These are phyloP conservation scores for Talaromyces sp. DNA, from an alignment of 2,329 filamentous ascomycete genomes.

Conservation along the genomic window DNA sequence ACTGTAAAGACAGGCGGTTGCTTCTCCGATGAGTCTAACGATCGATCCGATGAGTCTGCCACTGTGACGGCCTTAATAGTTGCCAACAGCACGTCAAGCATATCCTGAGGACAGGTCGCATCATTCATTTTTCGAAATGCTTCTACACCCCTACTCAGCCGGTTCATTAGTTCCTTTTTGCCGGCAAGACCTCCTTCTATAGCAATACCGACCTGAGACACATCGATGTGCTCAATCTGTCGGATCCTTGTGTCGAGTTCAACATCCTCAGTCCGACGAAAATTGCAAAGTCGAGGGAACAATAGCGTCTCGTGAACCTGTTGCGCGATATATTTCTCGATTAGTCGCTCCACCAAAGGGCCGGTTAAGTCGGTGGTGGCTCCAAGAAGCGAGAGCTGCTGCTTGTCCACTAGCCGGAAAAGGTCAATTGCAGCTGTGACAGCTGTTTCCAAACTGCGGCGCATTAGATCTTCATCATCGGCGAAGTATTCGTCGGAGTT, in stretches of 20 bases:
- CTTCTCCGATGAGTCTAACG: constrained; percentile 50
- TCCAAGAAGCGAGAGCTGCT: constrained; percentile 85
- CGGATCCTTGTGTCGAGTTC: constrained; percentile 86
- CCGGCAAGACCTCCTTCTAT: constrained; percentile 74
- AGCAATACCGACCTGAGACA: constrained; percentile 86
- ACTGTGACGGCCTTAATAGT: constrained; percentile 82
- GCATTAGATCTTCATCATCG: constrained; percentile 88
- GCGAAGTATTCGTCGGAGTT: constrained; percentile 70
- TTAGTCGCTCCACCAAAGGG: constrained; percentile 84
- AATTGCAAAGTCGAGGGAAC: constrained; percentile 75
- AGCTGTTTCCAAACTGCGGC: constrained; percentile 82
- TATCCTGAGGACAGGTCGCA: constrained; percentile 79
- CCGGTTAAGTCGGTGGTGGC: constrained; percentile 92
- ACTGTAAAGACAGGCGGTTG: constrained; percentile 58
- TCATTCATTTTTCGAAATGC: constrained; percentile 82
- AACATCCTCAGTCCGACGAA: constrained; percentile 76
- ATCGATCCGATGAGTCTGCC: constrained; percentile 46
- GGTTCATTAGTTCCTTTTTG: constrained; percentile 75
- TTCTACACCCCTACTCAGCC: constrained; percentile 75
- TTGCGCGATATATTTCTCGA: constrained; percentile 90
- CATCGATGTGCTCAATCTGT: constrained; percentile 90
- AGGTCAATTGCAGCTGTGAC: constrained; percentile 92
- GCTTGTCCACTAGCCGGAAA: constrained; percentile 93
- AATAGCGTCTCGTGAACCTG: constrained; percentile 82
- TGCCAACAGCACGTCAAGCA: constrained; percentile 74